phyloP scores from a whole-genome alignment of 768 basidiomycete species.

The Rhodotorula taiwanensis region DNA sequence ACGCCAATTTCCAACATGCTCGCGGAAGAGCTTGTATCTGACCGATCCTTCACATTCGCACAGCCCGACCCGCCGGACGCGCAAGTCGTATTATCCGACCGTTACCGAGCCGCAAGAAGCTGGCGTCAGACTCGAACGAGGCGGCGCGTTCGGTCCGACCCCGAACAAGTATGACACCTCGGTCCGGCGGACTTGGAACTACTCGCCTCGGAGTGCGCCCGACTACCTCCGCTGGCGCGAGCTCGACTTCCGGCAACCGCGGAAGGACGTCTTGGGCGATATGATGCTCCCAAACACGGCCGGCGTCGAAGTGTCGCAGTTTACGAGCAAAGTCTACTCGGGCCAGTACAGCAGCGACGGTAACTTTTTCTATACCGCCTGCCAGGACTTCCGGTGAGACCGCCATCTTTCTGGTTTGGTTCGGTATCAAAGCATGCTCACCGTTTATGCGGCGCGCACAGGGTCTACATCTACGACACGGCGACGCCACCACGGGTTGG shows the following conservation, averaged over 20 bases:
- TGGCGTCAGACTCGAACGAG: constrained; percentile 60
- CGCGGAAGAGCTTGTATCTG: too few species aligned
- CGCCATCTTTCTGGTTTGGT: neutral
- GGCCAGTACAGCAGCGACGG: constrained; percentile 68
- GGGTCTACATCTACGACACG: constrained; percentile 76
- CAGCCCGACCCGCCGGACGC: neutral
- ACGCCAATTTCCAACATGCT: too few species aligned
- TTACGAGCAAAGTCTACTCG: constrained; percentile 57
- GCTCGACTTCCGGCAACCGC: neutral
- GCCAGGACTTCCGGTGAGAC: constrained; percentile 59
- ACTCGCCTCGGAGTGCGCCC: neutral
- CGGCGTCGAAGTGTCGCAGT: constrained; percentile 70
- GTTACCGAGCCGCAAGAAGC: constrained; percentile 37
- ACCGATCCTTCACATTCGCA: too few species aligned
- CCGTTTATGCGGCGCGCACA: neutral
- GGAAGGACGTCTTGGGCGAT: constrained; percentile 14
- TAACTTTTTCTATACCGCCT: constrained; percentile 66
- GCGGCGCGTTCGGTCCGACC: constrained; percentile 60
- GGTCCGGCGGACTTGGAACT: neutral
- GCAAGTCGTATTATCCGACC: constrained; percentile 28
- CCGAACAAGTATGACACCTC: constrained; percentile 6
- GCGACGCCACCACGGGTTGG: constrained; percentile 48
- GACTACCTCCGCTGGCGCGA: constrained; percentile 25
- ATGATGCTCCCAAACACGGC: constrained; percentile 64
- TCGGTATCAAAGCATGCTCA: neutral